Conservation (phyloP, 768 basidiomycete species). For the Lepiota venenata region DNA sequence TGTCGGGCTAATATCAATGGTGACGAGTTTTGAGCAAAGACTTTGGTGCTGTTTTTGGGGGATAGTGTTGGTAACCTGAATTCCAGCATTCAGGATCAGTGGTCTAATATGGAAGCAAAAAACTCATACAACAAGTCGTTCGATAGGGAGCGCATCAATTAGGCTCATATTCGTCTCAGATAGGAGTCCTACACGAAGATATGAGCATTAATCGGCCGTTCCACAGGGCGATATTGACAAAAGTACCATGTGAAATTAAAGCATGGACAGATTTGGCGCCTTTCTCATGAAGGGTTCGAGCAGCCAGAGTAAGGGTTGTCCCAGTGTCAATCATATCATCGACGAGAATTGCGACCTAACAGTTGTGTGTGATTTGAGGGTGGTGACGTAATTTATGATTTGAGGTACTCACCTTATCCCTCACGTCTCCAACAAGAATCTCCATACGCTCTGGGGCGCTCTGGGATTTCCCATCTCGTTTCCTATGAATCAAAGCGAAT, state of each 20-base stretch:
- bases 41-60: conserved; percentile 72
- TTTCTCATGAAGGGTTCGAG: conserved; percentile 80
- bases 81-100: conserved; percentile 5
- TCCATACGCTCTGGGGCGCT: conserved; percentile 82
- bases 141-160: conserved; percentile 71
- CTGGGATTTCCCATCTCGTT: conserved; percentile 66
- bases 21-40: conserved; percentile 72
- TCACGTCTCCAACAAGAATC: conserved; percentile 91
- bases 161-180: conserved; percentile 70
- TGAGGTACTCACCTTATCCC: conserved; percentile 63
- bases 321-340: conserved; percentile 99
- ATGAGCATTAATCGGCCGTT: conserved; percentile 8
- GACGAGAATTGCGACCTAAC: conserved; percentile 86
- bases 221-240: conserved; percentile 10
- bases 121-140: conserved; percentile 76
- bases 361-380: conserved; percentile 1
- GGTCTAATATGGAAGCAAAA: background rate
- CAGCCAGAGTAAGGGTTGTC: conserved; percentile 81
- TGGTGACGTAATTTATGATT: conserved; percentile 4
- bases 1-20: conserved; percentile 87
- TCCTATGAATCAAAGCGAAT: conserved; percentile 93
- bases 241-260: conserved; percentile 85
- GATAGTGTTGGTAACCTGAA: conserved; percentile 91
- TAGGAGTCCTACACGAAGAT: conserved; percentile 56
- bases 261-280: conserved; percentile 88